Base-by-base conservation (phyloP, 768 basidiomycete species). In the Psilocybe tampanensis region DNA sequence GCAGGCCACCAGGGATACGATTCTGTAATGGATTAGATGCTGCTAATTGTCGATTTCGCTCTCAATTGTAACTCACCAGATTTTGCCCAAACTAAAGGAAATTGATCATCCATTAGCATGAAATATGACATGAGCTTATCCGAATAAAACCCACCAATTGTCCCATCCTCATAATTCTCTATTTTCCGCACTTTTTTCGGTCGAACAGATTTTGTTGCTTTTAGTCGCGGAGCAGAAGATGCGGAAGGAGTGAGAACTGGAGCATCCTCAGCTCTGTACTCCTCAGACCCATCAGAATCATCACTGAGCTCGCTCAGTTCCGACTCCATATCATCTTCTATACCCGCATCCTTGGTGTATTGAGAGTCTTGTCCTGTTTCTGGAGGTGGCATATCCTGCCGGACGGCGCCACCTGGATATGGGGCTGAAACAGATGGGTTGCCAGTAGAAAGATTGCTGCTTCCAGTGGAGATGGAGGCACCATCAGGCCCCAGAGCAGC, bases 1-100 rank as follows among this genome's bases (percentile, higher is more conserved):
- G 88, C 94, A 39, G 94, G 92, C 87, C 90, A 96, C 86, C 87
- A 95, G 1, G 94, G 94, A 64, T 78, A 95, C 0, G 86, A 81
- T 33, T 76, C 92, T 92, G 56, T 23, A 47, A 55, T 12, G 8
- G 21, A 48, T 45, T 49, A 47, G 62, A 47, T 47, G 52, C 45
- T 32, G 32, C 54, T 18, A 44, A 17, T 41, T 42, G 23, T 19
- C 43, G 24, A 17, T 48, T 29, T 9, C 8, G 23, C 32, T 29
- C 26, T 26, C 26, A 8, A 36, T 29, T 4, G 9, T 29, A 22
- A 71, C 85, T 58, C 62, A 88, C 88, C 76, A 54, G 82, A 75
- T 79, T 94, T 94, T 0, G 89, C 92, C 93, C 94, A 95, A 0
- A 95, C 94, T 92, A 4, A n/a, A 13, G 4, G 15, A 50, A 19